A percentile compares a stretch with the other conserved stretches of the same genome.
phyloP scores from a whole-genome alignment of 768 basidiomycete species.

The Mycena vitilis region DNA sequence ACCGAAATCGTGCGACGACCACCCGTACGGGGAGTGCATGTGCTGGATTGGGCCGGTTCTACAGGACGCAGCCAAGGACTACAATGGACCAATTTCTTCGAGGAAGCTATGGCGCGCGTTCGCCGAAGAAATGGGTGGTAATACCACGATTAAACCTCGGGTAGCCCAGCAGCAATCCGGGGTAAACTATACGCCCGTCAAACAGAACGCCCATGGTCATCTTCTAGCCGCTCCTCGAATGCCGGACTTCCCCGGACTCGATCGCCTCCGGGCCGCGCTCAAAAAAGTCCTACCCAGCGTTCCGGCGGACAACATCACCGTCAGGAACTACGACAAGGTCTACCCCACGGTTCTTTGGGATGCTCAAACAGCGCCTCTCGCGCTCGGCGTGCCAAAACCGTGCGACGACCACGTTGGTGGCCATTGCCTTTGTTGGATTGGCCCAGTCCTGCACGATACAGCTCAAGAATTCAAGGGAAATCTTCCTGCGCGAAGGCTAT shows the following conservation, averaged over 20 bases:
- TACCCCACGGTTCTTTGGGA: slow-evolving; percentile 21
- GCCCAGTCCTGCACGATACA: slow-evolving; percentile 6
- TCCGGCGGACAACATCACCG: neutral
- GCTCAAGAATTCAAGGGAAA: slow-evolving; percentile 4
- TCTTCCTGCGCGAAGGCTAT: neutral
- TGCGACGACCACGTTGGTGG: slow-evolving; percentile 16
- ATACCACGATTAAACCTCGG: neutral
- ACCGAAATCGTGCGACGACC: slow-evolving; percentile 19
- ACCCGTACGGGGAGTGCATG: slow-evolving; percentile 3
- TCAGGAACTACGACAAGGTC: slow-evolving; percentile 16
- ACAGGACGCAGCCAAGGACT: slow-evolving; percentile 6
- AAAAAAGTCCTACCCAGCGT: neutral
- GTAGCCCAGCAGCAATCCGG: too few relatives aligned
- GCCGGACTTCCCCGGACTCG: slow-evolving; percentile 1
- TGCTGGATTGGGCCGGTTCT: slow-evolving; percentile 24
- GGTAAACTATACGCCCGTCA: slow-evolving; percentile 1
- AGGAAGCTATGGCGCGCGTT: slow-evolving; percentile 8
- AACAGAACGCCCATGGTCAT: slow-evolving; percentile 6
- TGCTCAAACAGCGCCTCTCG: neutral
- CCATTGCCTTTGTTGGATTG: slow-evolving; percentile 22
- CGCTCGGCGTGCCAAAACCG: slow-evolving; percentile 8
- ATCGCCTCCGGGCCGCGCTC: neutral
- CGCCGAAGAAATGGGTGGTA: slow-evolving; percentile 13
- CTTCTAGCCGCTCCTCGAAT: neutral
- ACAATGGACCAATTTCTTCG: neutral